These are phyloP conservation scores for Xylaria nigripes DNA, from an alignment of 495 filamentous ascomycete species.

Conservation along the genomic window DNA sequence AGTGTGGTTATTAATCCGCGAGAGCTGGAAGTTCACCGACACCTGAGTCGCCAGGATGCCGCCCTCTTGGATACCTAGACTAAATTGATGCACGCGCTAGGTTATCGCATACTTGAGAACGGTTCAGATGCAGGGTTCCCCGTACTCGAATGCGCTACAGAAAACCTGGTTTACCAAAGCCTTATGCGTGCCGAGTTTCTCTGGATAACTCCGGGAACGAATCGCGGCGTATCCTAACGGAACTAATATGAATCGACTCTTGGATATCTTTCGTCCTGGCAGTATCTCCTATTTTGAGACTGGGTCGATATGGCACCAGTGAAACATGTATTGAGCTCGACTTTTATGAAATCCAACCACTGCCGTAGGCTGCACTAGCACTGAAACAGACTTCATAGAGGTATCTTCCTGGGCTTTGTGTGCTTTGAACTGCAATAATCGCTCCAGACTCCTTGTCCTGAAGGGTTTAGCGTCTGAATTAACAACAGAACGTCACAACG, in stretches of 20 bases:
- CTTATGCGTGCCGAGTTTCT: neutral
- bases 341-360: neutral
- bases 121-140: neutral
- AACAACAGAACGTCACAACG: neutral
- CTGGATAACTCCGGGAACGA: neutral
- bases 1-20: neutral
- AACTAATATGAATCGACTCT: neutral
- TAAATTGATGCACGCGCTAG: neutral
- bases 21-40: neutral
- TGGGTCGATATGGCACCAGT: neutral
- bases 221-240: neutral
- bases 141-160: neutral
- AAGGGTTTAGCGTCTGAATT: neutral
- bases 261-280: neutral
- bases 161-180: neutral
- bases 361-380: neutral
- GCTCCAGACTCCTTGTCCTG: neutral
- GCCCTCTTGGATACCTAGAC: neutral
- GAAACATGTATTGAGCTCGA: neutral
- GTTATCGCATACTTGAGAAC: neutral
- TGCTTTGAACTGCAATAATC: neutral
- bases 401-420: neutral
- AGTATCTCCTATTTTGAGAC: neutral
- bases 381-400: neutral
- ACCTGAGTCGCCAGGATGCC: neutral